Evolutionary conservation across 495 filamentous ascomycete genomes (phyloP), one percentile per base, ranked within the genome.

Genomic region (Hypoxylon lienhwacheense): DNA sequence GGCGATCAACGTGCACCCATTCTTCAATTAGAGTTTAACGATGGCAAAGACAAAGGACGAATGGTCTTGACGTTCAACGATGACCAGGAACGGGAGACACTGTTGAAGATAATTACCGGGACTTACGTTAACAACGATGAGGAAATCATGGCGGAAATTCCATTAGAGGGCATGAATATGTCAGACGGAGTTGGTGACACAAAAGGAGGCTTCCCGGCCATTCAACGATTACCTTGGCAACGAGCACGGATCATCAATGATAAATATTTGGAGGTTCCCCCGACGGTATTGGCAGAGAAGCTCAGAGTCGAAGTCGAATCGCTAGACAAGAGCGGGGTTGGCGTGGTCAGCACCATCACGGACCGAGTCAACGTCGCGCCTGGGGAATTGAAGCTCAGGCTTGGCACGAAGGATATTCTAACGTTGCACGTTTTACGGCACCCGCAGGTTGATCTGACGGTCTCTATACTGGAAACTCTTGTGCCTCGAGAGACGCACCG

Each of bases 331-430:
- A 79, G 77, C 59, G 87, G 86, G 7, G 59, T 61, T 41, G 65
- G 65, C 5, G 56, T 67, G 7, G 59, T 67, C 1, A 51, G 65
- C 50, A 86, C 80, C 33, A 74, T 89, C 6, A 88, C 85, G 5
- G 88, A 91, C 68, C 79, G 87, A 14, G 74, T 91, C 51, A 88
- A 89, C 55, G 72, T 87, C n/a, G 84, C 78, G n/a, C 84, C 85
- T 48, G 87, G 88, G 7, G 85, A 90, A 61, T 63, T 91, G 47
- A 83, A 80, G 64, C 61, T 91, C 19, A 70, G 67, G 22, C 71
- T 90, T 16, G 80, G 85, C 49, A 76, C 82, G 43, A 75, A 74
- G 31, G 76, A 81, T 45, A 73, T 79, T 10, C 82, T 78, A 24
- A 80, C 81, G 41, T 70, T 90, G 50, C 84, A 79, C 49, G 59